phyloP scores from a whole-genome alignment of 1,284 basidiomycete genomes.

The Sparassis latifolia region DNA sequence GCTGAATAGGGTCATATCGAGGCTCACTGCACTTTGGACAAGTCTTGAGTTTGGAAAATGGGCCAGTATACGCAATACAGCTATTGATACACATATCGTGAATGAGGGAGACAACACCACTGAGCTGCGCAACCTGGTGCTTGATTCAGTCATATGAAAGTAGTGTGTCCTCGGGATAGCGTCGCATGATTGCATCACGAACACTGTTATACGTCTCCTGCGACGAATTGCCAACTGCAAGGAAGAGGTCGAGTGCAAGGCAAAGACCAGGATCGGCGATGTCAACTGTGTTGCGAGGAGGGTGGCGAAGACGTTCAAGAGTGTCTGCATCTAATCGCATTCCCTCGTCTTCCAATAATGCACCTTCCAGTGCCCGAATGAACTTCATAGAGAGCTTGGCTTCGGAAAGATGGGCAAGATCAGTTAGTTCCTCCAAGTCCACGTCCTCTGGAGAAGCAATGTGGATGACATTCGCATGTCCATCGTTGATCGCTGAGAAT shows the following conservation, averaged over 20 bases:
- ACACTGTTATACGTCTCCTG: constrained; percentile 18
- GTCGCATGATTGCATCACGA: constrained; percentile 7
- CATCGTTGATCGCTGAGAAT: too few species aligned
- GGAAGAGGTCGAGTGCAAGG: constrained; percentile 18
- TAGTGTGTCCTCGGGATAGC: constrained; percentile 14
- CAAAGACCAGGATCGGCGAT: constrained; percentile 2
- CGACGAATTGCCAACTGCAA: constrained; percentile 17
- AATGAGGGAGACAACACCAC: constrained; percentile 18
- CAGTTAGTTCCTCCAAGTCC: too few species aligned
- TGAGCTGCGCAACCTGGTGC: constrained; percentile 14
- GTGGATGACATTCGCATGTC: too few species aligned
- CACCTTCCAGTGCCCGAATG: too few species aligned
- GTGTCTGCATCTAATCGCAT: too few species aligned
- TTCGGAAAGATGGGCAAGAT: too few species aligned
- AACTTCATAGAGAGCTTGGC: too few species aligned
- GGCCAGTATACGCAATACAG: constrained; percentile 29
- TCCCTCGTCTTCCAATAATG: too few species aligned
- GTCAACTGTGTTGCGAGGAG: too few species aligned
- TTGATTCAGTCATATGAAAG: constrained; percentile 21
- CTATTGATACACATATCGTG: constrained; percentile 29
- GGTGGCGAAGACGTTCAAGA: too few species aligned
- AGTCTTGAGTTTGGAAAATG: constrained; percentile 15
- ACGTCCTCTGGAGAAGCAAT: too few species aligned
- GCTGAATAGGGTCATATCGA: constrained; percentile 6
- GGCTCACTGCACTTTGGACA: constrained; percentile 10